Evolutionary conservation across 2,329 filamentous ascomycete genomes (phyloP).

Genomic region (Stachybotrys chlorohalonatus): DNA sequence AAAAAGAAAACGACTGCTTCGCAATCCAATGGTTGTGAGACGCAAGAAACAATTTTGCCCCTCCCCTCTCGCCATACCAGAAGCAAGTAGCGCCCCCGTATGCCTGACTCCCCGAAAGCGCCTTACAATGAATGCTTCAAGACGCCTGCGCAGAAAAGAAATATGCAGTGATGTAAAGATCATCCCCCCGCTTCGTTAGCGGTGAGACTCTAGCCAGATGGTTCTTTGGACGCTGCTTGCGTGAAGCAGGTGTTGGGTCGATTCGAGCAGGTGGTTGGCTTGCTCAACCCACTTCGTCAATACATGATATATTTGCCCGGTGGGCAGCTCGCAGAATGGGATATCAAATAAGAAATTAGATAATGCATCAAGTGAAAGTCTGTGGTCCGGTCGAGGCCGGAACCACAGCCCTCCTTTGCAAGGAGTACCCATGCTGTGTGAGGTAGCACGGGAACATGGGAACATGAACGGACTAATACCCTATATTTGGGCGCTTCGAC

Average conservation of each 20-base stretch:
- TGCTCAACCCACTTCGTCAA: background rate
- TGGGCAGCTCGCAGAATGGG: background rate
- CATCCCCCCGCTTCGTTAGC: background rate
- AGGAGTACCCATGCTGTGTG: background rate
- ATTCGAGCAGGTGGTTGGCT: background rate
- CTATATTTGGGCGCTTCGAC: slow-evolving; percentile 30
- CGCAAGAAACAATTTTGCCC: background rate
- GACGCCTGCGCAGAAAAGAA: background rate
- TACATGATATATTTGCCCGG: background rate
- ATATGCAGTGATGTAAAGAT: background rate
- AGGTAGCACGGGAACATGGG: slow-evolving; percentile 3
- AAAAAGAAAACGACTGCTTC: background rate
- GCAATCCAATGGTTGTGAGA: background rate
- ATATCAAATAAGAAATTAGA: background rate
- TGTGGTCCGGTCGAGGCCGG: background rate
- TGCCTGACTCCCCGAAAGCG: background rate
- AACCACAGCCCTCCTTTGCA: background rate
- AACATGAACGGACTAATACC: slow-evolving; percentile 1
- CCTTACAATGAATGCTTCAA: background rate
- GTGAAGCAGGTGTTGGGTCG: background rate
- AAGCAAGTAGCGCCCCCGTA: background rate
- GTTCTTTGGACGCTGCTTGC: background rate
- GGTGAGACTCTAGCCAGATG: background rate
- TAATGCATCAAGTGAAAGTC: background rate
- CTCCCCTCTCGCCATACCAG: background rate